Conservation (phyloP, 1,139 yeast genomes). For the Taphrina populina region DNA sequence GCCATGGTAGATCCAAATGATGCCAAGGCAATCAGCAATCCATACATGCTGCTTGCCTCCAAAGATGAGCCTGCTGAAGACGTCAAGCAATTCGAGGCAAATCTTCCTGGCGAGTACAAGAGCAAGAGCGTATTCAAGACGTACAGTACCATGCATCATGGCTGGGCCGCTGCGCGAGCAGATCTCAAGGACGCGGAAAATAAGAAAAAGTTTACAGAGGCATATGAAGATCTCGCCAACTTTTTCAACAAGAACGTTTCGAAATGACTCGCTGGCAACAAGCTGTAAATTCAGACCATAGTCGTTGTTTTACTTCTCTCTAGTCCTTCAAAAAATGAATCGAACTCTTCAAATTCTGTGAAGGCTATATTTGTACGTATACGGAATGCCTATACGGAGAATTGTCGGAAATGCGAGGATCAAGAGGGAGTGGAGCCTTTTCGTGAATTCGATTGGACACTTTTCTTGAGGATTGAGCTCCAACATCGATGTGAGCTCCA, state of each 20-base stretch:
- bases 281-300: too few relatives aligned
- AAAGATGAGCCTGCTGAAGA: slow-evolving; percentile 37
- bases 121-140: slow-evolving; percentile 35
- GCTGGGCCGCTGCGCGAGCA: slow-evolving; percentile 40
- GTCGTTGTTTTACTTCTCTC: too few relatives aligned
- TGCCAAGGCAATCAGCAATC: slow-evolving; percentile 38
- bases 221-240: slow-evolving; percentile 34
- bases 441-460: too few relatives aligned
- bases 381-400: too few relatives aligned
- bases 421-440: too few relatives aligned
- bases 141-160: slow-evolving; percentile 39
- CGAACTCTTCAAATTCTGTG: too few relatives aligned
- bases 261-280: too few relatives aligned
- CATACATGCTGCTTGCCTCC: slow-evolving; percentile 37
- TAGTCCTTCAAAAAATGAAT: too few relatives aligned
- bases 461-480: too few relatives aligned
- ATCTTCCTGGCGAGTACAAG: slow-evolving; percentile 21
- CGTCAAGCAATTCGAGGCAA: slow-evolving; percentile 33
- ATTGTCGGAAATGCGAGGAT: too few relatives aligned
- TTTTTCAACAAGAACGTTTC: slow-evolving; percentile 36
- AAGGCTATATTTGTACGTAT: too few relatives aligned
- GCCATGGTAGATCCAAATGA: slow-evolving; percentile 38
- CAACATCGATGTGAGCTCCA: too few relatives aligned
- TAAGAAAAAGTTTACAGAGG: slow-evolving; percentile 38
- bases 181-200: slow-evolving; percentile 37